A percentile compares a stretch with the other conserved stretches of the same genome.
These are phyloP conservation scores for Phoenix dactylifera DNA, from an alignment of 176 grass and related monocot species.

Conservation along the genomic window DNA sequence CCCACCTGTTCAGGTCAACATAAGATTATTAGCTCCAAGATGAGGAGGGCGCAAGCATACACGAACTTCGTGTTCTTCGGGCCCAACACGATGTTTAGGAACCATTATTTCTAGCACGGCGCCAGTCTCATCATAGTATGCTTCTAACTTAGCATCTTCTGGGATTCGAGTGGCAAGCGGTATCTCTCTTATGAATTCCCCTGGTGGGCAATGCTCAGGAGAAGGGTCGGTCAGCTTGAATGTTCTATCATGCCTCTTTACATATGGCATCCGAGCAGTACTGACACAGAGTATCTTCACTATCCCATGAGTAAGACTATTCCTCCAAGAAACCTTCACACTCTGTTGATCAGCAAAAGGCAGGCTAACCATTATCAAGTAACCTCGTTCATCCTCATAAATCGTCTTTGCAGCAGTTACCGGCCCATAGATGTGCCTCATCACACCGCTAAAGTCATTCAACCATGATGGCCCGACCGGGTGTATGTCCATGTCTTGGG, in stretches of 20 bases:
- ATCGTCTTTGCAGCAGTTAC: conserved; percentile 88
- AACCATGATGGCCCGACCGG: conserved; percentile 45
- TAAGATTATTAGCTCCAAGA: conserved; percentile 59
- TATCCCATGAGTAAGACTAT: conserved; percentile 65
- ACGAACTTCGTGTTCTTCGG: conserved; percentile 92
- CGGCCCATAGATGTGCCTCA: conserved; percentile 61
- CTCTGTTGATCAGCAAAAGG: conserved; percentile 84
- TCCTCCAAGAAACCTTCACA: conserved; percentile 97
- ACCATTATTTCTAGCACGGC: conserved; percentile 93
- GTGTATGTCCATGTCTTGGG: conserved; percentile 63
- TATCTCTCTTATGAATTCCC: conserved; percentile 89
- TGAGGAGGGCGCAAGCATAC: conserved; percentile 90
- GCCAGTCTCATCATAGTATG: conserved; percentile 74
- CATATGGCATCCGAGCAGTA: conserved; percentile 41
- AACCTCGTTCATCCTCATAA: conserved; percentile 77
- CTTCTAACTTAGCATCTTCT: conserved; percentile 87
- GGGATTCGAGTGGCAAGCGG: conserved; percentile 72
- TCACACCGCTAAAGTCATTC: conserved; percentile 71
- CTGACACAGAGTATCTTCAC: conserved; percentile 87
- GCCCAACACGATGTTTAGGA: conserved; percentile 56
- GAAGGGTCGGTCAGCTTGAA: conserved; percentile 63
- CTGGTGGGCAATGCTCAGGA: conserved; percentile 77
- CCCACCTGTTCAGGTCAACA: conserved; percentile 39
- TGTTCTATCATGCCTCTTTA: conserved; percentile 59
- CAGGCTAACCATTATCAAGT: conserved; percentile 79